Evolutionary conservation across 192 early-diverging fungal species (phyloP), one percentile per base, ranked within the genome.

Genomic region (Chytriomyces sp.): DNA sequence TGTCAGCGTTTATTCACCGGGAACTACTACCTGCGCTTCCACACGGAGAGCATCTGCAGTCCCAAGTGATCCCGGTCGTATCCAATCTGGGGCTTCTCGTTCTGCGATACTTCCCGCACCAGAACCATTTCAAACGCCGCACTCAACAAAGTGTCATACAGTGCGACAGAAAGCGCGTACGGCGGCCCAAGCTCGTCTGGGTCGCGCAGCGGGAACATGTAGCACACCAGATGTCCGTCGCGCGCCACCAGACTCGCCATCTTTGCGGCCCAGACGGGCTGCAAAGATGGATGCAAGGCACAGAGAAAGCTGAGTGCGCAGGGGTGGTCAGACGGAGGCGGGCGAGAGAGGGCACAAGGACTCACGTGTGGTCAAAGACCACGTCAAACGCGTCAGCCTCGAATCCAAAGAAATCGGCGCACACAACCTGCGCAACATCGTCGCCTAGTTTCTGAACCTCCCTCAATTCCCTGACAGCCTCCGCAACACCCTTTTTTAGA

Each of bases 341-440:
- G n/a, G n/a, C n/a, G 2, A 49, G 44, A 49, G 44, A 1, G 0
- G 2, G 44, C 12, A 2, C 0, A 49, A 32, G 17, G 14, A 58
- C 80, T 74, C 81, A 88, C 81, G 93, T 93, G 74, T 93, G 92
- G 77, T 96, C 94, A 57, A 88, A 94, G 3, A 93, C 82, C 17
- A 96, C 22, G 44, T 52, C 3, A 39, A 68, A 68, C 52, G 30
- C 17, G 14, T 10, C 65, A 33, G 44, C 7, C 19, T 10, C 25
- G 65, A 52, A 52, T 37, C 55, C 54, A 32, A 68, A 68, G 32
- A 68, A 68, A 37, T 68, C 52, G 34, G 32, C 33, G 14, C 33
- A 28, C 1, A 54, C 4, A n/a, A 55, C 52, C 22, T 54, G 17
- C n/a, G 37, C 65, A 32, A 19, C 32, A 0, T 68, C 65, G 5